These are phyloP conservation scores for Cutaneotrichosporon cyanovorans DNA, from an alignment of 1,284 basidiomycete genomes.

Conservation along the genomic window DNA sequence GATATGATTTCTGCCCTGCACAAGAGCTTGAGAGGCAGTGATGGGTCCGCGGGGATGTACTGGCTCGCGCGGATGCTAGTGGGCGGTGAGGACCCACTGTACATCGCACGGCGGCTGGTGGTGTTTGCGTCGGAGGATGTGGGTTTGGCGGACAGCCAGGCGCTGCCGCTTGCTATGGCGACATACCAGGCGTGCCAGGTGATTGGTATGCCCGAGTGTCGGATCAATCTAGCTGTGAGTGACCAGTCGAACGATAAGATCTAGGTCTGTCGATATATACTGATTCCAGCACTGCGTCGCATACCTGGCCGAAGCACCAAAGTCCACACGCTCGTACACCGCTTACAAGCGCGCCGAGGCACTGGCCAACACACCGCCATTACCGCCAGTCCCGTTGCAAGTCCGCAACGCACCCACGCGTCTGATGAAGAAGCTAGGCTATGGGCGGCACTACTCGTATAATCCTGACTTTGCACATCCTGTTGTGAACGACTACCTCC, in stretches of 20 bases:
- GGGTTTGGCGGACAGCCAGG: slow-evolving; percentile 66
- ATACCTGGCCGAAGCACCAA: slow-evolving; percentile 73
- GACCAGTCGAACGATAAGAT: too few species aligned
- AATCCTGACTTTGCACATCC: slow-evolving; percentile 73
- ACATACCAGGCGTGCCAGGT: slow-evolving; percentile 66
- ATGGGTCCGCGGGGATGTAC: slow-evolving; percentile 75
- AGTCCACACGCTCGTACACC: slow-evolving; percentile 70
- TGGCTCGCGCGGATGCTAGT: slow-evolving; percentile 70
- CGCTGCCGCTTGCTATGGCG: slow-evolving; percentile 67
- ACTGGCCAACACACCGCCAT: slow-evolving; percentile 50
- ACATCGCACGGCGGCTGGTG: slow-evolving; percentile 70
- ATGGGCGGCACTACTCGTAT: slow-evolving; percentile 65
- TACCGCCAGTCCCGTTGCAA: slow-evolving; percentile 56
- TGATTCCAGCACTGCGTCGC: slow-evolving; percentile 58
- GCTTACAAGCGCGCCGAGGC: slow-evolving; percentile 66
- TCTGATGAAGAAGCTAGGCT: slow-evolving; percentile 74
- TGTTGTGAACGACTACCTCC: slow-evolving; percentile 57
- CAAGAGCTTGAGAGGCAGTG: slow-evolving; percentile 73
- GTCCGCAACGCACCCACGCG: slow-evolving; percentile 81
- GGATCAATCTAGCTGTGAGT: slow-evolving; percentile 43
- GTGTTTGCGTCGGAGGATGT: slow-evolving; percentile 82
- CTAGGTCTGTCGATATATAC: not conserved
- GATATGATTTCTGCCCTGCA: slow-evolving; percentile 84
- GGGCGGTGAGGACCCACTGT: slow-evolving; percentile 82
- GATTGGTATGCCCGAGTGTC: slow-evolving; percentile 71